Percentiles rank a stretch among this genome's conserved stretches.
Conservation (phyloP, 106 monocot genomes). For the Narthecium ossifragum region DNA sequence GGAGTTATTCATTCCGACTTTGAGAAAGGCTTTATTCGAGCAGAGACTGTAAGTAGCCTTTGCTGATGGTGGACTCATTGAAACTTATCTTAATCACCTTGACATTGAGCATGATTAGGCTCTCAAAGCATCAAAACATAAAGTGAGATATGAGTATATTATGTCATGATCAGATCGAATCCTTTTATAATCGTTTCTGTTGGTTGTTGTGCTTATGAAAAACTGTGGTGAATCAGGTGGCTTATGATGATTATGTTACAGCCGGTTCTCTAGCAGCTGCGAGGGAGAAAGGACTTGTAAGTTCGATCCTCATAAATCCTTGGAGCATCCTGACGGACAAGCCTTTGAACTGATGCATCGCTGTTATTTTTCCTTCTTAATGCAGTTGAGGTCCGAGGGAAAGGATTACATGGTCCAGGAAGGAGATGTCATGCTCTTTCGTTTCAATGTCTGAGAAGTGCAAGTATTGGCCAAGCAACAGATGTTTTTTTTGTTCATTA, state of each 20-base stretch:
- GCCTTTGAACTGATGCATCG: no score
- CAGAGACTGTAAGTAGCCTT: conserved; percentile 80
- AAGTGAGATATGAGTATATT: no score
- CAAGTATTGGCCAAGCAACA: no score
- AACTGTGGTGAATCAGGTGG: conserved; percentile 41
- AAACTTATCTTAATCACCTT: no score
- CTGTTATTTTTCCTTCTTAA: not conserved
- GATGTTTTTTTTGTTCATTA: no score
- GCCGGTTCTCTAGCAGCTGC: conserved; percentile 89
- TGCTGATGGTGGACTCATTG: no score
- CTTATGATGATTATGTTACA: conserved; percentile 86
- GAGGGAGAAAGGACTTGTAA: conserved; percentile 98
- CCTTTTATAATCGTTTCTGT: no score
- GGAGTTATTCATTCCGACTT: conserved; percentile 99
- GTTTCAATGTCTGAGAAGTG: conserved; percentile 77
- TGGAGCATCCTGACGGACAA: no score
- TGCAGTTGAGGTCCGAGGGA: conserved; percentile 95
- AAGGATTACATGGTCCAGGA: conserved; percentile 95
- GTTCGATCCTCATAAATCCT: conserved; percentile 19
- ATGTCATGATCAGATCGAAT: no score
- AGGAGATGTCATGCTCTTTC: conserved; percentile 98
- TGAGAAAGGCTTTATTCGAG: conserved; percentile 99
- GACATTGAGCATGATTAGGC: no score
- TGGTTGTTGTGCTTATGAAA: no score
- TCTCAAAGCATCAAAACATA: no score